These are phyloP conservation scores for Mycena chlorophos DNA, from an alignment of 768 basidiomycete genomes.

Conservation along the genomic window DNA sequence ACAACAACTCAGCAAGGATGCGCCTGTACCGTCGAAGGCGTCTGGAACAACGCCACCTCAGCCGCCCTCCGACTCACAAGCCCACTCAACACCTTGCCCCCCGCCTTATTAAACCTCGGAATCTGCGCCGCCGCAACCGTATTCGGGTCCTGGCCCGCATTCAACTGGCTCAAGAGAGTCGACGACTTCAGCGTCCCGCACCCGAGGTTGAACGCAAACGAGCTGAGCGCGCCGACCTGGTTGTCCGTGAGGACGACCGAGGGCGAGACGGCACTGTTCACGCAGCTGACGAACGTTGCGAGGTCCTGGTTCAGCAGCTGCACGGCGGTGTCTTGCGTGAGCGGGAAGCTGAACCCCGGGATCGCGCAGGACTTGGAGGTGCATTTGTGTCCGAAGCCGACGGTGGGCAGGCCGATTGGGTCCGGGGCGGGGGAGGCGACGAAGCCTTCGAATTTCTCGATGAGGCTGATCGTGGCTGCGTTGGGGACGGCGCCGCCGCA, in stretches of 20 bases:
- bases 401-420: slow-evolving; percentile 33
- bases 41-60: slow-evolving; percentile 32
- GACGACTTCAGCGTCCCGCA: slow-evolving; percentile 28
- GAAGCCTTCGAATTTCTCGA: slow-evolving; percentile 33
- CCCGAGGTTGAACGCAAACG: slow-evolving; percentile 32
- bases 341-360: slow-evolving; percentile 25
- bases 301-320: slow-evolving; percentile 31
- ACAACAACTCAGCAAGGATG: slow-evolving; percentile 25
- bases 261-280: slow-evolving; percentile 28
- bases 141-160: slow-evolving; percentile 30
- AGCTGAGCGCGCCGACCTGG: slow-evolving; percentile 31
- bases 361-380: slow-evolving; percentile 24
- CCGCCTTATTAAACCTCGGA: slow-evolving; percentile 31
- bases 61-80: slow-evolving; percentile 28
- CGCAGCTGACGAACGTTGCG: slow-evolving; percentile 25
- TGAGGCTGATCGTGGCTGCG: slow-evolving; percentile 29
- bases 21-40: slow-evolving; percentile 26
- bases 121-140: slow-evolving; percentile 31
- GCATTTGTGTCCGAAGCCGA: slow-evolving; percentile 34
- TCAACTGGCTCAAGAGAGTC: slow-evolving; percentile 31
- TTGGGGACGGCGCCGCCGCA: slow-evolving; percentile 19
- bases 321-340: slow-evolving; percentile 27
- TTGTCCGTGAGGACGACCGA: slow-evolving; percentile 31
- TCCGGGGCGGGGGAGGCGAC: slow-evolving; percentile 29
- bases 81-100: slow-evolving; percentile 28